These are phyloP conservation scores for Diophrys appendiculata DNA, from an alignment of 73 alveolate species.

Conservation along the genomic window DNA sequence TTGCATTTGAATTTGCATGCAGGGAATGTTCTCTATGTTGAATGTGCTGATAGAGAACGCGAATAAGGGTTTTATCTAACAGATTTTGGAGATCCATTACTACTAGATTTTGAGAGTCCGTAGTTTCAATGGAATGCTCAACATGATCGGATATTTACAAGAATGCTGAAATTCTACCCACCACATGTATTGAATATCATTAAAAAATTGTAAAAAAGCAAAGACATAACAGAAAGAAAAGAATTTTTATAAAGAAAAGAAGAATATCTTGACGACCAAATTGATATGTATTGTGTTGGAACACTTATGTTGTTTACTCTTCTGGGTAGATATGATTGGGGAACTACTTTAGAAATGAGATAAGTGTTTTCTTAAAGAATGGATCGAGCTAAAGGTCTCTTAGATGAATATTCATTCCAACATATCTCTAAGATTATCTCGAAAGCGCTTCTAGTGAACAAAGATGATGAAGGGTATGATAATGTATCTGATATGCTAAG, in stretches of 20 bases:
- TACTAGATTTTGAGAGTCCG: conserved; percentile 9
- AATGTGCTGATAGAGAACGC: conserved; percentile 37
- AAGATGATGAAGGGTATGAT: conserved; percentile 22
- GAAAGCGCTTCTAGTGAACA: conserved; percentile 19
- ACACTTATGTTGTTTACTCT: conserved; percentile 23
- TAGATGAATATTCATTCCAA: conserved; percentile 8
- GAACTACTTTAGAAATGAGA: conserved; percentile 20
- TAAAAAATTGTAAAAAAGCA: conserved; percentile 4
- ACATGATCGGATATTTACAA: conserved; percentile 26
- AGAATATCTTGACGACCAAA: conserved; percentile 1
- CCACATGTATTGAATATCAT: conserved; percentile 29
- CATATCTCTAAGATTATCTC: conserved; percentile 11
- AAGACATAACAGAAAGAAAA: conserved; percentile 22
- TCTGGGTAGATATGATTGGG: conserved; percentile 51
- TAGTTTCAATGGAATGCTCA: conserved; percentile 20
- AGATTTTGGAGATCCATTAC: conserved; percentile 51
- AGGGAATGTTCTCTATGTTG: conserved; percentile 28
- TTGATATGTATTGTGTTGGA: conserved; percentile 44
- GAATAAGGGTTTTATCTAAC: conserved; percentile 33
- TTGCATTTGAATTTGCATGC: conserved; percentile 44
- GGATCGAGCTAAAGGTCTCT: conserved; percentile 16
- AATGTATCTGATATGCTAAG: conserved; percentile 16
- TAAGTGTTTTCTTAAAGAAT: conserved; percentile 21
- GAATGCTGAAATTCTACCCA: conserved; percentile 46
- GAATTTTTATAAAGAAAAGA: background rate